Base-by-base conservation (phyloP, 768 basidiomycete species). In the Rossbeevera mucosa region DNA sequence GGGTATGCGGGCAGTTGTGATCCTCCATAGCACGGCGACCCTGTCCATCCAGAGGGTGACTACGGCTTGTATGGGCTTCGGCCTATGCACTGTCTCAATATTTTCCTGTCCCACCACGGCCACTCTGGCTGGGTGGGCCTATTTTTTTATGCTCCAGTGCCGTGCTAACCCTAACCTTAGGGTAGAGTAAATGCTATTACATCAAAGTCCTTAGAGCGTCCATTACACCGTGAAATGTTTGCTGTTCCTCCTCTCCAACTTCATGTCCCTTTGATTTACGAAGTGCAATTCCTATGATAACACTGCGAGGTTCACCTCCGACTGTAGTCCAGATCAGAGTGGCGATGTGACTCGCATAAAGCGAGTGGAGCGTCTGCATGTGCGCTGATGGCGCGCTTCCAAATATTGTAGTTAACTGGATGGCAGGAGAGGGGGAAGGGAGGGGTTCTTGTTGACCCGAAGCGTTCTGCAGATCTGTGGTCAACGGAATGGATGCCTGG, bases 281-380 rank as follows among this genome's bases (percentile, higher is more conserved):
- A 56, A 94, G 65, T 3, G 91, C 86, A 43, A 94, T 75, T 0
- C 88, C 91, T 30, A 95, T 80, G 0, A 94, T 73, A 7, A 94
- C 80, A 33, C 78, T 80, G 53, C 79, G 75, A 48, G 83, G 74
- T 22, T 74, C 68, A 7, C 66, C 67, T 16, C 76, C 76, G 36
- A 77, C 52, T 49, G 79, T 61, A 0, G 76, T 73, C 88, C 93
- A 96, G 6, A 94, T 67, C 25, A 94, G 75, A 0, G 91, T 91
- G 1, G 92, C 89, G 42, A 92, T 84, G 61, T 96, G 94, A n/a
- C 84, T 75, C 0, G 83, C 84, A 67, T 94, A 95, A 0, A 95
- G 74, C 30, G 84, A 83, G 63, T 94, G 80, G 21, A 95, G 70
- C 0, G 82, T 83, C 46, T 84, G 83, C 53, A 83, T 64, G 50